Conservation (phyloP, 495 filamentous ascomycete species). For the Aspergillus funiculosus region DNA sequence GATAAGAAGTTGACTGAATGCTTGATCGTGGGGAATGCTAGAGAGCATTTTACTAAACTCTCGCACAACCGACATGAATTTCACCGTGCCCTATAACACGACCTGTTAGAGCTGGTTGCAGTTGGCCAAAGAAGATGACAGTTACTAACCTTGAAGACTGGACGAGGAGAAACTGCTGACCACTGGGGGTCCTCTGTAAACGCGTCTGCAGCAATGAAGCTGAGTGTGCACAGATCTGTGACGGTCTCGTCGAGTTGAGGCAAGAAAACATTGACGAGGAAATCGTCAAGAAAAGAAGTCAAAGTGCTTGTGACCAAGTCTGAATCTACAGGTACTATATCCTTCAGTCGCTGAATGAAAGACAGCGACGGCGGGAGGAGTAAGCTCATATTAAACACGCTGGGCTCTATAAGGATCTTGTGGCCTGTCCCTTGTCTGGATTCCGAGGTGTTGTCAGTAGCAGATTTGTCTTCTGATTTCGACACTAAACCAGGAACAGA, state of each 20-base stretch:
- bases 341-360: constrained; percentile 86
- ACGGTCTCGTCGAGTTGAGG: constrained; percentile 95
- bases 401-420: constrained; percentile 88
- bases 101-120: constrained; percentile 3
- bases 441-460: constrained; percentile 32
- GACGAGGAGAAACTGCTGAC: constrained; percentile 66
- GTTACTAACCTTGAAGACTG: constrained; percentile 67
- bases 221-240: constrained; percentile 74
- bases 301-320: constrained; percentile 82
- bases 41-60: constrained; percentile 93
- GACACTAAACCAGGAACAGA: constrained; percentile 92
- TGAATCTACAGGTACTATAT: constrained; percentile 77
- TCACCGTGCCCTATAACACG: constrained; percentile 60
- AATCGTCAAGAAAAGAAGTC: constrained; percentile 96
- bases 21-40: constrained; percentile 91
- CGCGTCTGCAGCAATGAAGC: constrained; percentile 76
- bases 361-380: constrained; percentile 88
- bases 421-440: constrained; percentile 53
- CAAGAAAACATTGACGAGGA: constrained; percentile 95
- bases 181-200: constrained; percentile 86
- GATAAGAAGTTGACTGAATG: constrained; percentile 86
- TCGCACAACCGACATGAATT: constrained; percentile 79
- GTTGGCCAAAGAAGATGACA: not conserved
- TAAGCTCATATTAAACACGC: constrained; percentile 95
- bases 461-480: constrained; percentile 51